Evolutionary conservation across 768 basidiomycete genomes (phyloP), one percentile per base, ranked within the genome.

Genomic region (Inosperma sp.): DNA sequence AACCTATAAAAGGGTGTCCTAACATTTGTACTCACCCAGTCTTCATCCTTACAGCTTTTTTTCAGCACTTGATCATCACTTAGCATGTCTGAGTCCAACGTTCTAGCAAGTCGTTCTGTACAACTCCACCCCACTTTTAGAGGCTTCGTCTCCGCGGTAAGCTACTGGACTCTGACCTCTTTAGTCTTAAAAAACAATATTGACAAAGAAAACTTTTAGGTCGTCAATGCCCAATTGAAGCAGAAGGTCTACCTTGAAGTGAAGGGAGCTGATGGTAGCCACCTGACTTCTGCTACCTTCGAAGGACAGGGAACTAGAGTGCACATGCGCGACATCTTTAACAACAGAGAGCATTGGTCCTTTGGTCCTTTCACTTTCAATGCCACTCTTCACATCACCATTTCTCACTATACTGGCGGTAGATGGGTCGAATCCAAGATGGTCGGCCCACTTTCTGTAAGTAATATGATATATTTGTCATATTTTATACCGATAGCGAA

Each of bases 291-390:
- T 31, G 30, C 30, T n/a, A 31, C 30, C 8, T 31, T 31, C 30
- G 42, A 43, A 16, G 47, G 47, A 34, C 29, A 35, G 33, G 47
- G 47, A 8, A 26, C 29, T 2, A n/a, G 33, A 9, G 47, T 35
- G 9, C 33, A 48, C 47, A 14, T 26, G 7, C 10, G 12, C 21
- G 23, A 48, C 21, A 23, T 22, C 8, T 33, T 48, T 19, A 34
- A 48, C 47, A 35, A 35, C 47, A 48, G 47, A 19, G 13, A 8
- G 3, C 47, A 48, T 34, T 48, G 47, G 47, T 48, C 47, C 12
- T 48, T 48, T 22, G 47, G 30, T 9, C 47, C 47, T 7, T 48
- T 48, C 30, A 22, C n/a, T 31, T 48, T 17, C 47, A 35, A 48
- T 14, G 47, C 47, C 17, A 36, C 16, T 33, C 13, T 48, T 17